Conservation (phyloP, 2,329 filamentous ascomycete genomes). For the Sporothrix phasma region DNA sequence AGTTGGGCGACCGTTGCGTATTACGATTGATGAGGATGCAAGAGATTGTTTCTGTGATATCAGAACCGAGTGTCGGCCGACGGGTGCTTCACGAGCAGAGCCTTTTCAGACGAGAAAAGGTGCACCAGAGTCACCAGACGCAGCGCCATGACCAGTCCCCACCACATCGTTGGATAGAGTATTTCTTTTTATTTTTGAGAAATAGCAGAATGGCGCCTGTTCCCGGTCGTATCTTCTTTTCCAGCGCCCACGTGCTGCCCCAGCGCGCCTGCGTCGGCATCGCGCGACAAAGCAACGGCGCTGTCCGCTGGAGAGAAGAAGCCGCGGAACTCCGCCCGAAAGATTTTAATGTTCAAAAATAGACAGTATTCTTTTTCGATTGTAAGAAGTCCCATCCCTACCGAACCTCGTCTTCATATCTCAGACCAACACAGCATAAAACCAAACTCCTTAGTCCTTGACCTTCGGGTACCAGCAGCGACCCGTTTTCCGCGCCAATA, state of each 20-base stretch:
- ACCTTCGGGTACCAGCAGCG: conserved; percentile 98
- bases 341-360: neutral
- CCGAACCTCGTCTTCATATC: neutral
- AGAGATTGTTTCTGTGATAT: too few species aligned
- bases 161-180: neutral
- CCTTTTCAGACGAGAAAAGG: too few species aligned
- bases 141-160: neutral
- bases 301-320: conserved; percentile 3
- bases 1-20: too few species aligned
- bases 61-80: too few species aligned
- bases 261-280: neutral
- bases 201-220: conserved; percentile 11
- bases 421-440: neutral
- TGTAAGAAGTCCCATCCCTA: neutral
- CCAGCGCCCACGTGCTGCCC: neutral
- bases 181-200: conserved; percentile 11
- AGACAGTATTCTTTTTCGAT: conserved; percentile 7
- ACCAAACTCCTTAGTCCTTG: conserved; percentile 70
- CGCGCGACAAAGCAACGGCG: neutral
- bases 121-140: too few species aligned
- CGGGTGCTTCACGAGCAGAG: too few species aligned
- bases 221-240: conserved; percentile 1
- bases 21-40: too few species aligned
- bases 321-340: conserved; percentile 2
- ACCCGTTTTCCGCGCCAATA: conserved; percentile 99